These are phyloP conservation scores for Sordariomycetes sp. DNA, from an alignment of 2,329 filamentous ascomycete species.

Conservation along the genomic window DNA sequence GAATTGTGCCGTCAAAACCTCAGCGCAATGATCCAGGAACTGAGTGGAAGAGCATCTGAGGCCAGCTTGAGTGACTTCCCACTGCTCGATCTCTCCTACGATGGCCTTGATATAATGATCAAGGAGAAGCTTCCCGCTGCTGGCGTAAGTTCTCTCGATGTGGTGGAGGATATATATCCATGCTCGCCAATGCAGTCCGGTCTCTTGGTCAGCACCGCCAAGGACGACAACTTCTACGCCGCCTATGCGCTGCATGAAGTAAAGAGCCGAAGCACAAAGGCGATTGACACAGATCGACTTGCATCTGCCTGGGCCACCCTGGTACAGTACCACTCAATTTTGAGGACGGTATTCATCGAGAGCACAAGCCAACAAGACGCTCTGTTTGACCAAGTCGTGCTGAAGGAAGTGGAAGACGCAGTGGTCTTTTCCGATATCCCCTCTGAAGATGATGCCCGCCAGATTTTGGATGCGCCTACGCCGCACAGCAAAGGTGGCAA, in stretches of 20 bases:
- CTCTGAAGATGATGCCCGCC: constrained; percentile 6
- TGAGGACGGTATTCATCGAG: constrained; percentile 37
- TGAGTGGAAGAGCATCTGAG: constrained; percentile 25
- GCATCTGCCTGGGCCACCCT: constrained; percentile 35
- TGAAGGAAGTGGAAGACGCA: constrained; percentile 12
- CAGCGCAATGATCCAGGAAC: constrained; percentile 24
- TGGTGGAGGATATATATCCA: constrained; percentile 25
- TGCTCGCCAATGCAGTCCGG: constrained; percentile 27
- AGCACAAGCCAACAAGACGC: constrained; percentile 31
- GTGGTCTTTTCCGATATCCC: constrained; percentile 2
- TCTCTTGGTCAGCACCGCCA: constrained; percentile 23
- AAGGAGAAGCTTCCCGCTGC: constrained; percentile 24
- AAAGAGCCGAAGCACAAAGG: constrained; percentile 10
- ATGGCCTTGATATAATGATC: constrained; percentile 29
- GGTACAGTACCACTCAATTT: constrained; percentile 28
- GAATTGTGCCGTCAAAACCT: constrained; percentile 30
- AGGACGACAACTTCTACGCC: constrained; percentile 20
- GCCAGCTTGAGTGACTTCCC: constrained; percentile 34
- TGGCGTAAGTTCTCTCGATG: constrained; percentile 17
- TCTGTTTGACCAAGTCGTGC: constrained; percentile 35
- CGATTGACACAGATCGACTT: constrained; percentile 17
- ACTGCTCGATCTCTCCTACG: constrained; percentile 29
- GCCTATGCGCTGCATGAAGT: constrained; percentile 21
- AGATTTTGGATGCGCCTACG: neutral
- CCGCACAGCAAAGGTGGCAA: neutral